Evolutionary conservation across 179 eudicot genomes (phyloP), one percentile per base, ranked within the genome.

Genomic region (Spergularia azorica): DNA sequence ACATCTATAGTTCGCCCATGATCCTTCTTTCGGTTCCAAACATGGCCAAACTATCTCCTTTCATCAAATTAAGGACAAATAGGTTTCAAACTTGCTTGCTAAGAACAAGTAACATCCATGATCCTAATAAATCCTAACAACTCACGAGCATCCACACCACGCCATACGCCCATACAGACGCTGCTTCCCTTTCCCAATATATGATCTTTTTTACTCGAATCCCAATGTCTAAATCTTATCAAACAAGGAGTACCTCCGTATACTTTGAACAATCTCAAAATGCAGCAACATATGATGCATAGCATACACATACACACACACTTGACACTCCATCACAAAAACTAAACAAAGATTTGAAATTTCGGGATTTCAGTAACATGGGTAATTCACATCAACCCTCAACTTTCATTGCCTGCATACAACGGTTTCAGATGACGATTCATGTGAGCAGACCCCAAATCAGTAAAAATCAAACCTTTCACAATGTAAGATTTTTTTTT

Each of bases 371-470:
- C n/a, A 54, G 15, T 14, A 26, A 13, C 1, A 56, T 4, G 32
- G 14, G 56, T 55, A 71, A 55, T 71, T 71, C 74, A 72, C 56
- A 57, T 10, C 14, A 56, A 18, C 32, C 32, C 32, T 26, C 32
- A 26, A 26, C 32, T 26, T 26, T 26, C 32, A 26, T 26, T 1
- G 2, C 32, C 32, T 26, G 2, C 1, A 26, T 26, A 26, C 2
- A 1, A 26, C 21, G 21, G 21, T 21, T 21, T 26, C 32, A 26
- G 32, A 26, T 26, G 32, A 26, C 32, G 32, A 21, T 21, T 21
- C 21, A 21, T 21, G 21, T 21, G 21, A 21, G 21, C 21, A 21
- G 21, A 21, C 21, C 21, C 21, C 21, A 21, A 21, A 21, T 21
- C 21, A 21, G 21, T 21, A 21, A 21, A 21, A 21, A 21, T 21